Conservation (phyloP, 805 yeast species). For the Teunomyces atbi region DNA sequence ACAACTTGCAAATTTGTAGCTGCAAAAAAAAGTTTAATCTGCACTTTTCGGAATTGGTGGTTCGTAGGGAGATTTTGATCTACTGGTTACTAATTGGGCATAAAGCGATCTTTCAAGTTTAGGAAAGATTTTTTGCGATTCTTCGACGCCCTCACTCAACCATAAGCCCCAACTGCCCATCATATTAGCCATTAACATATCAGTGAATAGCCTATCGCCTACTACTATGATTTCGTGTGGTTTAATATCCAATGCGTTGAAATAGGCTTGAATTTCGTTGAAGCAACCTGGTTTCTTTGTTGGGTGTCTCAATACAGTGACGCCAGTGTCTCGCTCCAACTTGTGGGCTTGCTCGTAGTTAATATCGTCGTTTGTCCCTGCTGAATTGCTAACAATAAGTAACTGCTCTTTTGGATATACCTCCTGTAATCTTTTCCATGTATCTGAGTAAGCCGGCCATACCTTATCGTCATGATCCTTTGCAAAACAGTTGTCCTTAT, state of each 20-base stretch:
- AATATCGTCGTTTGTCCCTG: conserved; percentile 81
- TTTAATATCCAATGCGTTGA: conserved; percentile 44
- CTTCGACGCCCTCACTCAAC: conserved; percentile 74
- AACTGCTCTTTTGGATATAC: conserved; percentile 62
- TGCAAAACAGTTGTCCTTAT: conserved; percentile 95
- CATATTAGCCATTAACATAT: conserved; percentile 87
- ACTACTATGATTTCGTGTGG: conserved; percentile 76
- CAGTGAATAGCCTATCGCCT: conserved; percentile 91
- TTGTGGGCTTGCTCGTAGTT: conserved; percentile 56
- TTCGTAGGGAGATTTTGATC: conserved; percentile 14
- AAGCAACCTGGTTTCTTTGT: conserved; percentile 84
- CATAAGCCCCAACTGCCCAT: conserved; percentile 88
- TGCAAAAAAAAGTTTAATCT: background rate
- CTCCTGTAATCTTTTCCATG: conserved; percentile 55
- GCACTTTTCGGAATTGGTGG: conserved; percentile 15
- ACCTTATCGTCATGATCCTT: conserved; percentile 74
- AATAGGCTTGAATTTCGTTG: conserved; percentile 62
- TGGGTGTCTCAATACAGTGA: conserved; percentile 64
- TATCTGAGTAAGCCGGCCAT: conserved; percentile 64
- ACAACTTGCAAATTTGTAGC: background rate
- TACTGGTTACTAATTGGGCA: conserved; percentile 8
- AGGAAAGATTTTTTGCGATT: conserved; percentile 51
- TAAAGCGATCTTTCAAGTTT: conserved; percentile 48
- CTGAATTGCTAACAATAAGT: conserved; percentile 85
- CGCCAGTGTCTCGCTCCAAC: conserved; percentile 65